These are phyloP conservation scores for Leccinum holopus DNA, from an alignment of 1,284 basidiomycete species.

Conservation along the genomic window DNA sequence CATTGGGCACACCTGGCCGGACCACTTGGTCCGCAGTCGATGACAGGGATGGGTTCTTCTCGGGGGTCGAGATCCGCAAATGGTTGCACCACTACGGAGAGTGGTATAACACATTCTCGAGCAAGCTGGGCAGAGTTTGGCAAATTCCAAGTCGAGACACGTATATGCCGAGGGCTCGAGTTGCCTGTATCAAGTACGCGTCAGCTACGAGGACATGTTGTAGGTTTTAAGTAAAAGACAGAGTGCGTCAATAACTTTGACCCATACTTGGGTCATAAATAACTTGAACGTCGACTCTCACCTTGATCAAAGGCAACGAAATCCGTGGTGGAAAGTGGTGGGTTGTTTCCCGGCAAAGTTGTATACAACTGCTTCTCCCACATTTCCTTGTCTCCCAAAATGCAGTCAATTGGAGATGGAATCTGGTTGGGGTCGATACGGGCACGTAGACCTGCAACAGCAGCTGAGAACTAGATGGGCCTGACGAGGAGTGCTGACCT, in stretches of 20 bases:
- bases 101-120: slow-evolving; percentile 79
- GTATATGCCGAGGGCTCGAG: slow-evolving; percentile 82
- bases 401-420: slow-evolving; percentile 85
- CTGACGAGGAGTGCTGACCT: slow-evolving; percentile 9
- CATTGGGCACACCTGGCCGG: slow-evolving; percentile 88
- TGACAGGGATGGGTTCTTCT: slow-evolving; percentile 81
- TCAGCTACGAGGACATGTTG: slow-evolving; percentile 9
- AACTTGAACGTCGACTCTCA: slow-evolving; percentile 31
- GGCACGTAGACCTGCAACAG: slow-evolving; percentile 62
- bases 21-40: slow-evolving; percentile 65
- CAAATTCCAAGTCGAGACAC: slow-evolving; percentile 86
- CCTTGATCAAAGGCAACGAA: slow-evolving; percentile 93
- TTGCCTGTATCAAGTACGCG: slow-evolving; percentile 46
- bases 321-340: slow-evolving; percentile 86
- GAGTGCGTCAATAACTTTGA: background rate
- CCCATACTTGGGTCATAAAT: background rate
- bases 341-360: slow-evolving; percentile 74
- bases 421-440: slow-evolving; percentile 91
- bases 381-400: slow-evolving; percentile 80
- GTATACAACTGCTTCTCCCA: slow-evolving; percentile 80
- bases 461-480: slow-evolving; percentile 4
- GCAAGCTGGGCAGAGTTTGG: slow-evolving; percentile 83
- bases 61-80: slow-evolving; percentile 82
- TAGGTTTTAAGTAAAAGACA: background rate
- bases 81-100: slow-evolving; percentile 87